Evolutionary conservation across 805 yeast species (phyloP), one percentile per base, ranked within the genome.

Genomic region (Cyberlindnera lachancei): DNA sequence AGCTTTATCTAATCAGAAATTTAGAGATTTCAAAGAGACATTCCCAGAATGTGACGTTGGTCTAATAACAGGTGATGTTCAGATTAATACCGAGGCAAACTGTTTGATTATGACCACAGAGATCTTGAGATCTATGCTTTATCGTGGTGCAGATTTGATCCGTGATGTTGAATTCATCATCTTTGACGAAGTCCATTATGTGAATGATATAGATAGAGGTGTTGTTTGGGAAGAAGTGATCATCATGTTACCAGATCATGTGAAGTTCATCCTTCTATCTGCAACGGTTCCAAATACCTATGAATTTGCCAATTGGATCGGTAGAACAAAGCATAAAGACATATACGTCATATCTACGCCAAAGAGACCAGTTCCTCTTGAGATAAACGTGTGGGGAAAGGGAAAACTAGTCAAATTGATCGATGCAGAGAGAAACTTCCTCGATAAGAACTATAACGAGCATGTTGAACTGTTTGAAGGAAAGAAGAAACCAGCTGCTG

Each of bases 161-260:
- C 70, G 98, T 55, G 98, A 92, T 59, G 96, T 92, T 15, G 98
- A 90, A 52, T 92, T 88, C 65, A 96, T 92, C 18, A 87, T 92
- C 25, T 92, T 92, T 55, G 98, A 92, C 61, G 98, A 92, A 55
- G 98, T 92, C 2, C 98, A 92, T 59, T 92, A 92, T 53, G 96
- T 92, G 41, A 92, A 92, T 55, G 98, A 92, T 61, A 79, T 85
- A 36, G 95, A 86, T 49, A 76, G 98, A 57, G 98, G 98, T 51
- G 98, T 92, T 11, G 98, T 92, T 4, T 92, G 98, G 98, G 98
- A 92, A 62, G 98, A 92, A 59, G 96, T 92, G 15, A 92, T 92
- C 40, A 92, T 92, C 46, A 86, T 92, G 95, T 64, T 92, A 21
- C 98, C 98, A 0, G 96, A 88, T 42, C 96, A 92, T 53, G 92